Evolutionary conservation across 1,284 basidiomycete species (phyloP), one percentile per base, ranked within the genome.

Genomic region (Rhizopogon parksii): DNA sequence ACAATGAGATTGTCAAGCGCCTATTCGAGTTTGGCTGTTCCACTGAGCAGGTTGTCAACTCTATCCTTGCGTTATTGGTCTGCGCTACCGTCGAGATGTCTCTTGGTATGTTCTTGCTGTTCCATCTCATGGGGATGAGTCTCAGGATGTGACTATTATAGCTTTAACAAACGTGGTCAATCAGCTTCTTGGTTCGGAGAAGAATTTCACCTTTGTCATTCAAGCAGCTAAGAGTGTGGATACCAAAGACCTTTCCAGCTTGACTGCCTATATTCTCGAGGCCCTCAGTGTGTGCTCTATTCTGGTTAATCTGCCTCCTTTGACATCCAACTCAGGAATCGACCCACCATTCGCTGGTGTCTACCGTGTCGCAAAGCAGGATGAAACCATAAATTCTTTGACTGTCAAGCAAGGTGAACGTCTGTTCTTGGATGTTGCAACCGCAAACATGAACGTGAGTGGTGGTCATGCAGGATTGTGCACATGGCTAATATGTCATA

Each of bases 31-130:
- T 80, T 24, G 80, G 80, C 4, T 73, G 75, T 40, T 74, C 78
- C 4, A 69, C 70, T 3, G 80, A 86, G 47, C 76, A 82, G 51
- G 68, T 85, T 14, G 75, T 81, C 11, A 87, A 87, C 59, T 77
- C 77, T 30, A 70, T 89, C 36, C 64, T 91, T 32, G 85, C 85
- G n/a, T 66, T 90, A 25, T 70, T 88, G 67, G 76, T 88, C 49
- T 77, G 78, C 21, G 70, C 79, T 3, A 79, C 81, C 4, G 81
- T 83, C 11, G 86, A 89, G 67, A 63, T 89, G 36, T 78, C 83
- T 11, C 73, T 89, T 53, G 77, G 85, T 80, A 57, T 34, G 77
- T 60, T 12, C 11, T 40, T 17, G 39, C 25, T 35, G 7, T 46
- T 17, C 17, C 46, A 36, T 9, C 3, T 32, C 11, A 12, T 32